Conservation (phyloP, 2,329 filamentous ascomycete genomes). For the Harringtonia lauricola region DNA sequence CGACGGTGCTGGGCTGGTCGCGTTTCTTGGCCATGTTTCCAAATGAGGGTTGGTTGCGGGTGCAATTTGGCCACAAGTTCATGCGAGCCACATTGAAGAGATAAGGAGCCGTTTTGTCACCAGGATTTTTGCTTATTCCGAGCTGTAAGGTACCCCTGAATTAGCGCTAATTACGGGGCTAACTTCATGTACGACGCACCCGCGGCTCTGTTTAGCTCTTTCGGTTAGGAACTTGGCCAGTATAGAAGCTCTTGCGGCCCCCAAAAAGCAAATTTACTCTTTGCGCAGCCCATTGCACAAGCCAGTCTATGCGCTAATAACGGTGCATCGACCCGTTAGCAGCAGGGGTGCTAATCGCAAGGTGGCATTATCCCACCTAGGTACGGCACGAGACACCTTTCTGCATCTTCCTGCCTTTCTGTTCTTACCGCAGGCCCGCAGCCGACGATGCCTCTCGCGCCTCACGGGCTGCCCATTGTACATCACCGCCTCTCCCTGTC, state of each 20-base stretch:
- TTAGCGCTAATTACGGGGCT: not conserved
- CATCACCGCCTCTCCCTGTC: too few species aligned
- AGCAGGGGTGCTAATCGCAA: constrained; percentile 5
- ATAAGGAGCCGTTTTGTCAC: not conserved
- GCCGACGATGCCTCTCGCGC: not conserved
- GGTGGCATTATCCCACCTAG: constrained; percentile 9
- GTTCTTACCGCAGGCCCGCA: not conserved
- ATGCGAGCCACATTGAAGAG: not conserved
- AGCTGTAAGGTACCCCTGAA: not conserved
- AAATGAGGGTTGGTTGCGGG: not conserved
- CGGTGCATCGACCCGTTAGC: not conserved
- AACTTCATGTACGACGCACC: too few species aligned
- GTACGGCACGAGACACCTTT: not conserved
- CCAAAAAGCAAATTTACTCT: too few species aligned
- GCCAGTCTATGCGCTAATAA: not conserved
- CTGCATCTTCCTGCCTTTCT: not conserved
- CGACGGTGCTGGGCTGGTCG: constrained; percentile 31
- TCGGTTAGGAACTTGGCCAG: too few species aligned
- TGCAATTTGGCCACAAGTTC: not conserved
- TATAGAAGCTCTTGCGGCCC: too few species aligned
- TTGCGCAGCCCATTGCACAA: too few species aligned
- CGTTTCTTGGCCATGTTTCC: constrained; percentile 3
- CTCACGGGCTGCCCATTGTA: not conserved
- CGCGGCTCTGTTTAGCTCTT: too few species aligned
- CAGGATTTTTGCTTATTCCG: too few species aligned